These are phyloP conservation scores for Hirsutella rhossiliensis DNA, from an alignment of 2,329 filamentous ascomycete species.

Conservation along the genomic window DNA sequence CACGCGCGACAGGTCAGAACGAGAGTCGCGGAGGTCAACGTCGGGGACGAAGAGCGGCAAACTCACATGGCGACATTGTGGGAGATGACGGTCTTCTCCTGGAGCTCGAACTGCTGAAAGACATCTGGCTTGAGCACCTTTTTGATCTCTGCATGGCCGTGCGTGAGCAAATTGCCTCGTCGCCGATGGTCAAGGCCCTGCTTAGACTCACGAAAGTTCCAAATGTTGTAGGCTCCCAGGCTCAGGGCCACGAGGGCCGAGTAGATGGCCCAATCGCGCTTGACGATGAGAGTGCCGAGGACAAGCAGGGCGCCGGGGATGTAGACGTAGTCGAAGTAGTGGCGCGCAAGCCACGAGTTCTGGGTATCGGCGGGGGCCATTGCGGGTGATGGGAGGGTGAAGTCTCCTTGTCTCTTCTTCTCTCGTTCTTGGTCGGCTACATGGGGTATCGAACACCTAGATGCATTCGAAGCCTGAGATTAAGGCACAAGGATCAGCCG, in stretches of 20 bases:
- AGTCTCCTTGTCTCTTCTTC: too few relatives aligned
- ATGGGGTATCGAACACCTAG: too few relatives aligned
- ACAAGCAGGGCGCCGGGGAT: slow-evolving; percentile 72
- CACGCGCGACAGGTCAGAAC: background rate
- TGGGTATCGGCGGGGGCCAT: slow-evolving; percentile 16
- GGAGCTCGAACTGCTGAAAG: slow-evolving; percentile 87
- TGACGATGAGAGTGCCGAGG: slow-evolving; percentile 63
- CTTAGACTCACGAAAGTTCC: slow-evolving; percentile 49
- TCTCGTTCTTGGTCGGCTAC: too few relatives aligned
- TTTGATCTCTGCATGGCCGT: slow-evolving; percentile 46
- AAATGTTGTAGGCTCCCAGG: slow-evolving; percentile 61
- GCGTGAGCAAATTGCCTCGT: background rate
- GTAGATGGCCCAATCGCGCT: slow-evolving; percentile 64
- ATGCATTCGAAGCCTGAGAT: too few relatives aligned
- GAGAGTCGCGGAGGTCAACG: background rate
- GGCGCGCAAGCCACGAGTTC: slow-evolving; percentile 32
- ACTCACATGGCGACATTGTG: slow-evolving; percentile 94
- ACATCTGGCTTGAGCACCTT: slow-evolving; percentile 76
- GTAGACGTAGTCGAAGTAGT: slow-evolving; percentile 70
- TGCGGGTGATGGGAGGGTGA: background rate
- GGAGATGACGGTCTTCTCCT: slow-evolving; percentile 89
- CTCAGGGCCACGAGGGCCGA: slow-evolving; percentile 54
- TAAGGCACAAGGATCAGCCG: too few relatives aligned
- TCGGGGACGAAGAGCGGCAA: background rate
- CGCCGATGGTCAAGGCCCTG: background rate